Evolutionary conservation across 805 yeast genomes (phyloP).

Genomic region (Wickerhamiella brachini): DNA sequence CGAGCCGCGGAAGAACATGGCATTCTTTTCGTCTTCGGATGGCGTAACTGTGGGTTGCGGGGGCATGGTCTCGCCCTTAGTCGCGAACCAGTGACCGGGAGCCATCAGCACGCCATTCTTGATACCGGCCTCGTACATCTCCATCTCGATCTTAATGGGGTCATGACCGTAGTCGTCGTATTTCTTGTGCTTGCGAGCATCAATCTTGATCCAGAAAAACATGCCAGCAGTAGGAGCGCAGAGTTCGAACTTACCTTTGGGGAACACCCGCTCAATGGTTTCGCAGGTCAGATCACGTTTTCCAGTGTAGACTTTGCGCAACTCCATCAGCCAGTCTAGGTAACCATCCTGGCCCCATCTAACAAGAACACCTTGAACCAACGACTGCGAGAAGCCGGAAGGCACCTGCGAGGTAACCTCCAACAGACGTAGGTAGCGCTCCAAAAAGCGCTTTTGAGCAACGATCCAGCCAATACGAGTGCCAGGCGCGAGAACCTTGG

Average conservation of each 20-base stretch:
- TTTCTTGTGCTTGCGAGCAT: conserved; percentile 38
- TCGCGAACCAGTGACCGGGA: conserved; percentile 31
- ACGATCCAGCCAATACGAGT: conserved; percentile 80
- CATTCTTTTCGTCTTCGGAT: conserved; percentile 19
- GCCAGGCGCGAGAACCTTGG: conserved; percentile 89
- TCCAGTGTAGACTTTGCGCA: conserved; percentile 59
- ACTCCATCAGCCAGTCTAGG: conserved; percentile 75
- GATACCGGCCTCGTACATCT: conserved; percentile 23
- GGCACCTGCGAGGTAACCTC: conserved; percentile 75
- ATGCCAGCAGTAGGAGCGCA: conserved; percentile 38
- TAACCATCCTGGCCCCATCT: conserved; percentile 88
- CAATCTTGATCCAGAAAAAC: conserved; percentile 39
- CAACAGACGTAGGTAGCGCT: conserved; percentile 54
- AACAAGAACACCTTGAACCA: conserved; percentile 54
- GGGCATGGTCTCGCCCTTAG: conserved; percentile 20
- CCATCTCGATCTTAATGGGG: conserved; percentile 22
- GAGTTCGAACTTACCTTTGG: conserved; percentile 26
- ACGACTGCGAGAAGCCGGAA: conserved; percentile 64
- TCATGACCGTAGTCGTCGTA: conserved; percentile 22
- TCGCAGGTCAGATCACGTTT: conserved; percentile 83
- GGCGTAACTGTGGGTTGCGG: conserved; percentile 25
- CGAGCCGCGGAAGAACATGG: conserved; percentile 31
- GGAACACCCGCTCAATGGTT: conserved; percentile 48
- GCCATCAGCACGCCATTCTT: conserved; percentile 25
- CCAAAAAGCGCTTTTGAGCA: conserved; percentile 50